Conservation (phyloP, 78 protist species). For the Emiliania huxleyi region DNA sequence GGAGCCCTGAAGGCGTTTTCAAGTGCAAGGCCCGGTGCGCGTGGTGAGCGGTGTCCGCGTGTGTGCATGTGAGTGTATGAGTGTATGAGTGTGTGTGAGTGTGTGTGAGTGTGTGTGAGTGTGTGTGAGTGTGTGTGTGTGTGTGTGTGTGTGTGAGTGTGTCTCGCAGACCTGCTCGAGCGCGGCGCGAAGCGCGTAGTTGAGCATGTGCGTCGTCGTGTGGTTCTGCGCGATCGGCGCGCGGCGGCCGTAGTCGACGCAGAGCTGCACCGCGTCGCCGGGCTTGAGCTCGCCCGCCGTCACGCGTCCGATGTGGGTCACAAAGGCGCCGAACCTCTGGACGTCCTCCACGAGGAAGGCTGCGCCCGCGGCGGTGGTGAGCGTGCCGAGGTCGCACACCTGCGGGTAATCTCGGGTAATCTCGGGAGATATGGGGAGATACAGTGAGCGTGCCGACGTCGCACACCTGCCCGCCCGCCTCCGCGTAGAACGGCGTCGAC, state of each 20-base stretch:
- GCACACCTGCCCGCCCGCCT: constrained; percentile 94
- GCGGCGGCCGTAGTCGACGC: constrained; percentile 82
- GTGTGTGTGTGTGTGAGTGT: too few relatives aligned
- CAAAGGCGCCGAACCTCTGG: constrained; percentile 83
- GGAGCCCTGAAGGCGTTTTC: too few relatives aligned
- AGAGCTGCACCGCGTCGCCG: constrained; percentile 68
- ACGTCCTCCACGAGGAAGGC: constrained; percentile 62
- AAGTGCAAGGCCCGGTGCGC: too few relatives aligned
- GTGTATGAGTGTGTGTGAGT: too few relatives aligned
- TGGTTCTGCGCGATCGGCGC: constrained; percentile 83
- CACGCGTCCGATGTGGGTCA: constrained; percentile 82
- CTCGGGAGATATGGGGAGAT: too few relatives aligned
- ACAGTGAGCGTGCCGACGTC: constrained; percentile 80
- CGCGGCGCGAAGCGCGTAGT: constrained; percentile 78
- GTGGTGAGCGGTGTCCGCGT: too few relatives aligned
- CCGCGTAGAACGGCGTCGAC: constrained; percentile 59
- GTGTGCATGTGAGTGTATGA: too few relatives aligned
- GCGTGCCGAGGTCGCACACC: constrained; percentile 83
- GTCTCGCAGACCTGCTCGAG: constrained; percentile 61
- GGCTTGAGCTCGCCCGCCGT: constrained; percentile 53
- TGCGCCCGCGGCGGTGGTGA: background rate
- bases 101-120: too few relatives aligned
- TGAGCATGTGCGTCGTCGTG: constrained; percentile 93
- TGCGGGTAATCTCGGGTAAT: too few relatives aligned
- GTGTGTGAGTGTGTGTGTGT: too few relatives aligned